Percentiles rank a stretch among this genome's conserved stretches.
These are phyloP conservation scores for Solanum tarapatanum DNA, from an alignment of 257 asterid species.

Conservation along the genomic window DNA sequence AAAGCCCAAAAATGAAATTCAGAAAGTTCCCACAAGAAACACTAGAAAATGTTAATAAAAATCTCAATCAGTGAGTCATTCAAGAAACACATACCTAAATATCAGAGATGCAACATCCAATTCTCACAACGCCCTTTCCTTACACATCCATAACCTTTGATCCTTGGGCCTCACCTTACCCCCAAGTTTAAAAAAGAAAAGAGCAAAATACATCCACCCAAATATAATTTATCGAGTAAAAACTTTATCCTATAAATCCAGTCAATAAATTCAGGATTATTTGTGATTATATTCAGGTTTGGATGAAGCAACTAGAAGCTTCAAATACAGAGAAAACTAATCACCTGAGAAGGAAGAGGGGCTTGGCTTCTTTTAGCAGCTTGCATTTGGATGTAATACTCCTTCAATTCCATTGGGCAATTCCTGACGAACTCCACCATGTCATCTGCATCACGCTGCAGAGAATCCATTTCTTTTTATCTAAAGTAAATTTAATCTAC, in stretches of 20 bases:
- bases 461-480: background rate
- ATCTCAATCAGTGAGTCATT: background rate
- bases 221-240: background rate
- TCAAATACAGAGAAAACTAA: background rate
- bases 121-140: background rate
- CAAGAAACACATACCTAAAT: background rate
- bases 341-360: constrained; percentile 86
- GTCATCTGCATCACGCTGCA: constrained; percentile 88
- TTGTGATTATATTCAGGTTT: background rate
- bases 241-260: background rate
- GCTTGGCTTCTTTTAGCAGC: constrained; percentile 93
- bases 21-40: background rate
- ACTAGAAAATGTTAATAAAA: background rate
- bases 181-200: background rate
- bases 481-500: background rate
- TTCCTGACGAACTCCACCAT: constrained; percentile 61
- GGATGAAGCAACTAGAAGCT: background rate
- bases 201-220: background rate
- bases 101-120: background rate
- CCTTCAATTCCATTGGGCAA: constrained; percentile 74
- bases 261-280: background rate
- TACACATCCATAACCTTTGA: background rate
- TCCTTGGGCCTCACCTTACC: background rate
- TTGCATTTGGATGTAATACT: constrained; percentile 96
- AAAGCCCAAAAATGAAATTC: background rate